Evolutionary conservation across 2,329 filamentous ascomycete species (phyloP), one percentile per base, ranked within the genome.

Genomic region (Colletotrichum orbiculare): DNA sequence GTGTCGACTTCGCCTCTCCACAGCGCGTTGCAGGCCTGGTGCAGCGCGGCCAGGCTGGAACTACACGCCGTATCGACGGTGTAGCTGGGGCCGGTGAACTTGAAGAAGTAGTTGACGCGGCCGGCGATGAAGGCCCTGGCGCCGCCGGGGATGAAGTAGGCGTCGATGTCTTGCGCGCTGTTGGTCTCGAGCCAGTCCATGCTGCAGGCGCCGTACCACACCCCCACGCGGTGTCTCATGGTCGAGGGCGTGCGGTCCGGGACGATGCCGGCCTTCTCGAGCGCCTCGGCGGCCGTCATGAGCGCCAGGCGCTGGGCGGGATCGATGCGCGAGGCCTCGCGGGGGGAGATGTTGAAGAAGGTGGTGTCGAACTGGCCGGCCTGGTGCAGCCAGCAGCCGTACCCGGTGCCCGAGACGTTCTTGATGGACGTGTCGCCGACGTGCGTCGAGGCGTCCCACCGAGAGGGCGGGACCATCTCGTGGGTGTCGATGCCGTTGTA

Each of bases 151-250:
- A 87, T 83, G 69, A 76, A 85, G 70, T 87, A 87, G 0, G 83
- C 86, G 58, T 82, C 81, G n/a, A 87, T 79, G 6, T 91, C 87
- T 72, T 94, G 89, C 0, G 86, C 86, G 9, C 85, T 87, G 73
- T 94, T 94, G 63, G 91, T 88, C 85, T 94, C 91, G 78, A 89
- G 84, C 85, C 89, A 94, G 72, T 94, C 92, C 67, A 94, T 90
- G 55, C 89, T 91, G 1, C 91, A 91, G 72, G 91, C 87, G 34
- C 91, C 92, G 67, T 92, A 93, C 72, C 91, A 94, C 0, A 88
- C 90, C 41, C 91, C 91, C 41, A 93, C 87, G 0, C 82, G 76
- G n/a, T 79, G 70, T 0, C 71, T 68, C 3, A 87, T 85, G 1
- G 89, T 91, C 0, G 89, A 90, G 0, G 89, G 85, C 0, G 89